Evolutionary conservation across 164 flowering plant species (phyloP).

Genomic region (Litsea cubeba): DNA sequence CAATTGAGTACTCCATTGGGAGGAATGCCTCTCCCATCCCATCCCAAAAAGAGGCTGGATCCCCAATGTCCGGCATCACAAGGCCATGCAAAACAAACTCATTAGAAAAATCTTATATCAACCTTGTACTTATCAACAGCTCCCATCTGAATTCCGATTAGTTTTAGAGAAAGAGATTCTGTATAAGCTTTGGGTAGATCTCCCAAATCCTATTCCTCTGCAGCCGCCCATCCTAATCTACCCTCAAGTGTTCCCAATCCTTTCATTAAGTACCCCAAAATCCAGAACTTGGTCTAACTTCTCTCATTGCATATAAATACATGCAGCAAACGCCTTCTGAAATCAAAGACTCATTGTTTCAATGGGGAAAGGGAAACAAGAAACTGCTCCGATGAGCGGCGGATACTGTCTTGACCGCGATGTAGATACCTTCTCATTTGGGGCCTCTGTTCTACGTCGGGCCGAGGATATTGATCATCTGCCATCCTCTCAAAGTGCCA

Average conservation of each 20-base stretch:
- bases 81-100: too few relatives aligned
- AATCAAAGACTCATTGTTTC: background rate
- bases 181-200: too few relatives aligned
- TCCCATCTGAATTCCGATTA: background rate
- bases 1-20: too few relatives aligned
- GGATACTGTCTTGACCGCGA: background rate
- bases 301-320: background rate
- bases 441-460: too few relatives aligned
- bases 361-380: background rate
- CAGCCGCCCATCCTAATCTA: background rate
- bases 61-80: too few relatives aligned
- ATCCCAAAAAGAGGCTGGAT: too few relatives aligned
- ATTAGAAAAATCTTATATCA: background rate
- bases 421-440: conserved; percentile 4
- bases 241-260: background rate
- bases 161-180: background rate
- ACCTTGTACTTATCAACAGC: background rate
- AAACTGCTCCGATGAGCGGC: background rate
- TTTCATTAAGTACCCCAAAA: background rate
- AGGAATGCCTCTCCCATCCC: too few relatives aligned
- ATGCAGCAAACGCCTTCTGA: background rate
- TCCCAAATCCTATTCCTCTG: background rate
- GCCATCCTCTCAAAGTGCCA: background rate
- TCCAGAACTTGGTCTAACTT: background rate
- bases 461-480: background rate